phyloP scores from a whole-genome alignment of 176 grass and related monocot species.

The Microstegium vimineum region DNA sequence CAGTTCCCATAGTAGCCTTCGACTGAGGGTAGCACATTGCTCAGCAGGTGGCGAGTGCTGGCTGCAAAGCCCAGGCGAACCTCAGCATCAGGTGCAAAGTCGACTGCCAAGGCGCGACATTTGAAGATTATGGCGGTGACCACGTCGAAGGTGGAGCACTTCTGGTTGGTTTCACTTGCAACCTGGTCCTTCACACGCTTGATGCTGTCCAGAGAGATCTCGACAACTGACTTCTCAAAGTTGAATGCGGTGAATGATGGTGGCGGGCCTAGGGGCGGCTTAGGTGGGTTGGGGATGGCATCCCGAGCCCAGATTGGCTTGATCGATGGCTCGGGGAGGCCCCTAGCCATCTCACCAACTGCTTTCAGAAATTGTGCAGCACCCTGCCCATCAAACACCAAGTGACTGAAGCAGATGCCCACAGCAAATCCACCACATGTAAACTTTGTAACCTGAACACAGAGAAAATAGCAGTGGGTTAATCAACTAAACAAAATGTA shows the following conservation, averaged over 20 bases:
- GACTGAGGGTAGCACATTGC: constrained; percentile 36
- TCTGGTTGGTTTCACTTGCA: constrained; percentile 41
- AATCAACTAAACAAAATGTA: not conserved
- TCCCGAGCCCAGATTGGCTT: constrained; percentile 60
- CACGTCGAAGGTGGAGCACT: constrained; percentile 69
- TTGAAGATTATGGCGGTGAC: constrained; percentile 68
- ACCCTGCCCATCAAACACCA: constrained; percentile 59
- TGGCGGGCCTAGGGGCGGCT: constrained; percentile 26
- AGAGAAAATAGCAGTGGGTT: not conserved
- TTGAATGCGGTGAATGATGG: constrained; percentile 42
- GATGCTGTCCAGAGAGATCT: constrained; percentile 63
- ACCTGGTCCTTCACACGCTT: constrained; percentile 41
- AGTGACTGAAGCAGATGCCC: constrained; percentile 62
- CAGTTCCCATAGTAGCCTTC: constrained; percentile 79
- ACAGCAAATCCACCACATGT: constrained; percentile 58
- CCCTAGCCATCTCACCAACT: constrained; percentile 56
- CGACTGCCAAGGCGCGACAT: constrained; percentile 45
- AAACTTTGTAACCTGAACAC: constrained; percentile 59
- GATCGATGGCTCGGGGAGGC: constrained; percentile 34
- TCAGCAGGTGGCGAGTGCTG: constrained; percentile 61
- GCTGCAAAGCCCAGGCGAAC: constrained; percentile 50
- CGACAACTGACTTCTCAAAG: constrained; percentile 49
- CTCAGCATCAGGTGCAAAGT: constrained; percentile 16
- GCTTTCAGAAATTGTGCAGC: constrained; percentile 60
- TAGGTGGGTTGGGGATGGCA: constrained; percentile 60